Evolutionary conservation across 2,329 filamentous ascomycete species (phyloP).

Genomic region (Penicillium sp.): DNA sequence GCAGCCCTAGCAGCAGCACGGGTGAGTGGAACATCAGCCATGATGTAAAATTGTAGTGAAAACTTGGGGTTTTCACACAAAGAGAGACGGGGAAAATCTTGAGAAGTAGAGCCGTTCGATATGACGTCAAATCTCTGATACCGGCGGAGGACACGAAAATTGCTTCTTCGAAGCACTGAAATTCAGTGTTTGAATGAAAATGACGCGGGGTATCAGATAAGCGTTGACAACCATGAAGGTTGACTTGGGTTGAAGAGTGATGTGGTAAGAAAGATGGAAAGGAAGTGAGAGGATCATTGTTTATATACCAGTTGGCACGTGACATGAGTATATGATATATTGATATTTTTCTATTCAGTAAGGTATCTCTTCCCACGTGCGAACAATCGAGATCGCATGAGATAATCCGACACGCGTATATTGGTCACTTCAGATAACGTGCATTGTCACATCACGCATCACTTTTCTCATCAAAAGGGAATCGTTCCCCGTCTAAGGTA

Average conservation of each 20-base stretch:
- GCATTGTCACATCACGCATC: not conserved
- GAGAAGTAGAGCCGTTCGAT: not conserved
- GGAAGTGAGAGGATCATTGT: not conserved
- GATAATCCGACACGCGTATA: not conserved
- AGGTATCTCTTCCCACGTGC: not conserved
- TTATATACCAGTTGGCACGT: too few species aligned
- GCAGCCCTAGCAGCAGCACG: not conserved
- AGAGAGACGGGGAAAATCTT: not conserved
- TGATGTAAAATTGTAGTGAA: not conserved
- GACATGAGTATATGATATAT: too few species aligned
- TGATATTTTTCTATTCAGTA: not conserved
- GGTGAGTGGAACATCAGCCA: not conserved
- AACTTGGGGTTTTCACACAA: not conserved
- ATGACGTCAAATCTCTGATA: slow-evolving; percentile 6
- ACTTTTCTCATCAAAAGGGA: slow-evolving; percentile 1
- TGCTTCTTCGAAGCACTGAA: too few species aligned
- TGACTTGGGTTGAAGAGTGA: too few species aligned
- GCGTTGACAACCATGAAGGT: too few species aligned
- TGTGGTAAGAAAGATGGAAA: not conserved
- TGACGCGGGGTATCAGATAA: not conserved
- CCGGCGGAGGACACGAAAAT: not conserved
- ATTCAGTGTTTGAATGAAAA: not conserved
- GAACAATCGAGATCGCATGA: not conserved
- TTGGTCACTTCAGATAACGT: not conserved
- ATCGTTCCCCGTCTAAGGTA: slow-evolving; percentile 18